Evolutionary conservation across 2,329 filamentous ascomycete species (phyloP), one percentile per base, ranked within the genome.

Genomic region (Diaporthe destruens): DNA sequence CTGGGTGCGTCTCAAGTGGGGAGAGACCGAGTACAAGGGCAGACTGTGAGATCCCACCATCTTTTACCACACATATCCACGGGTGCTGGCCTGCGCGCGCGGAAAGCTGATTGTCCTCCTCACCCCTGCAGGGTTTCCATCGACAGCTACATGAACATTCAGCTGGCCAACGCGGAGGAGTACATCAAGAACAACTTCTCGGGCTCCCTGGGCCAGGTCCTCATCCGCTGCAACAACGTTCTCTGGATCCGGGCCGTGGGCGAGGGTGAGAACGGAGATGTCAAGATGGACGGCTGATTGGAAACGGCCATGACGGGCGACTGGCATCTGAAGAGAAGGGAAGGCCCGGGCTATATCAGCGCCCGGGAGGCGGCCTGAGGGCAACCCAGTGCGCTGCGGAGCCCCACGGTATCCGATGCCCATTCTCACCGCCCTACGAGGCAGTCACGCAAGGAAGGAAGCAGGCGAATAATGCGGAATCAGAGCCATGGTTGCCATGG

Each of bases 131-230:
- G 72, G 69, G 73, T 98, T 80, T 96, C 93, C 79, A 94, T 97
- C 80, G 96, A 99, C 86, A 95, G 93, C 81, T 99, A 99, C 87
- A 98, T 99, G 96, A 99, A 99, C 86, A 91, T 99, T 76, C 95
- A 98, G 85, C 89, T 99, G 75, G 91, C 92, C 76, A 92, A 93
- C 79, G 95, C 96, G 67, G 94, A 98, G 84, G 96, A 99, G 84
- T 98, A 92, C 84, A 93, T 98, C 80, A 91, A 95, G 81, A 92
- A 94, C 77, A 93, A 97, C 88, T 92, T 91, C 81, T 94, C 93
- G 47, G 96, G 95, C 72, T 90, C 90, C 63, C 85, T 99, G 76
- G 96, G 96, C 8, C 93, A 98, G 84, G 95, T 99, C 57, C 84
- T 99, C 79, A 98, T 99, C 80, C 88, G 96, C 93, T 66, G 68